Percentiles rank a stretch among this genome's conserved stretches.
Conservation (phyloP, 257 asterid genomes). For the Nicotiana tabacum region DNA sequence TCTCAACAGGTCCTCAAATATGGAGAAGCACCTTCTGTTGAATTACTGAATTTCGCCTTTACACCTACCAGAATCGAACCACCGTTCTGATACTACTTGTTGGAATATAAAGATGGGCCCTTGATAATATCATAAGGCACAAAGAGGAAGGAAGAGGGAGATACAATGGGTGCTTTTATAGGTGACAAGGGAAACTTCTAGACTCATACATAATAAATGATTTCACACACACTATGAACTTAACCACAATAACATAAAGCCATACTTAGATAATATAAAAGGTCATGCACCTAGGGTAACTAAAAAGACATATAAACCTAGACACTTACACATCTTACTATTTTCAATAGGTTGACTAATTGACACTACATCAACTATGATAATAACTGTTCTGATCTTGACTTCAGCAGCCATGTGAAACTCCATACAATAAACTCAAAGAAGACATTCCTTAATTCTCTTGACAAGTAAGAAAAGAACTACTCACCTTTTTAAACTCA, state of each 20-base stretch:
- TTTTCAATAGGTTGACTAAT: not conserved
- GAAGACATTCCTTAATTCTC: not conserved
- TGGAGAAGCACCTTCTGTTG: not conserved
- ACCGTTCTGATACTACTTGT: not conserved
- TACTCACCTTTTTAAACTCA: conserved; percentile 67
- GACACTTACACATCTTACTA: not conserved
- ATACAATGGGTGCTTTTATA: not conserved
- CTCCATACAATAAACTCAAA: not conserved
- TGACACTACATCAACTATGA: not conserved
- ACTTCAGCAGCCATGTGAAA: not conserved
- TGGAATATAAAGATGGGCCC: not conserved
- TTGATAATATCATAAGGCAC: not conserved
- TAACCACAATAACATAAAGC: not conserved
- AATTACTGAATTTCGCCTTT: not conserved
- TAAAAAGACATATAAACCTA: not conserved
- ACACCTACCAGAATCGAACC: not conserved
- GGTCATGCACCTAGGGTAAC: not conserved
- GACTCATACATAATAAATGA: not conserved
- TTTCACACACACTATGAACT: not conserved
- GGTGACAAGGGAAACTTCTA: not conserved
- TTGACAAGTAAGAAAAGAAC: not conserved
- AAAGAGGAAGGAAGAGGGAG: not conserved
- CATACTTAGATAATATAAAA: not conserved
- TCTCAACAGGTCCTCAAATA: not conserved
- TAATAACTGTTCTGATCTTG: not conserved